These are phyloP conservation scores for Porphyrellus sp. DNA, from an alignment of 1,284 basidiomycete species.

Conservation along the genomic window DNA sequence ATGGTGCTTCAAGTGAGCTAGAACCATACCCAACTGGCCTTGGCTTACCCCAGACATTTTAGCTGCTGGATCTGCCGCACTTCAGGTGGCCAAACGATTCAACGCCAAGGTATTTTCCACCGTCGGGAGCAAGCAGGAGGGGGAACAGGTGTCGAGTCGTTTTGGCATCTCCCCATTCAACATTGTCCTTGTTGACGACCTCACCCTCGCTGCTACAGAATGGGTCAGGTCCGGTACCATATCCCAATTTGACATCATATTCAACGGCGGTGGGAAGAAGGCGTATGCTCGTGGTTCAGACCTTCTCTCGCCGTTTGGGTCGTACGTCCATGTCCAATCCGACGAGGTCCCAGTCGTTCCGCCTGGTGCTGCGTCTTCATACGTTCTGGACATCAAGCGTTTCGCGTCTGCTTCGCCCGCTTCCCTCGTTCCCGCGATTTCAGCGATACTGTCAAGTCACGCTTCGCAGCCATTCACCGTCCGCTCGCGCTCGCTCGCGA, in stretches of 20 bases:
- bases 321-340: conserved; percentile 26
- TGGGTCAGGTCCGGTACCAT: conserved; percentile 17
- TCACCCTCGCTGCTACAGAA: conserved; percentile 4
- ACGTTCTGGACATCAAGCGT: conserved; percentile 20
- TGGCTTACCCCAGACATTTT: conserved; percentile 6
- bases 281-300: conserved; percentile 19
- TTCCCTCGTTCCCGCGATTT: conserved; percentile 14
- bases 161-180: conserved; percentile 11
- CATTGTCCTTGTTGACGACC: conserved; percentile 14
- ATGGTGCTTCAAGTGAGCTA: conserved; percentile 24
- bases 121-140: conserved; percentile 15
- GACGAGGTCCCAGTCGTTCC: conserved; percentile 20
- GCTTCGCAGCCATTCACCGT: conserved; percentile 13
- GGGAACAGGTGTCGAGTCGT: conserved; percentile 8
- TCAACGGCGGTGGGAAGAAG: conserved; percentile 24
- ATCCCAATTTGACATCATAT: conserved; percentile 25
- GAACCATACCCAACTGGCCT: not conserved
- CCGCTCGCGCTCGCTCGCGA: conserved; percentile 9
- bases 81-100: conserved; percentile 24
- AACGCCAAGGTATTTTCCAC: conserved; percentile 21
- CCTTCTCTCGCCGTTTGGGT: conserved; percentile 26
- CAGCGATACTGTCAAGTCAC: conserved; percentile 17
- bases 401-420: conserved; percentile 16
- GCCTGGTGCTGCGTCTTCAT: conserved; percentile 11
- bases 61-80: conserved; percentile 22